These are phyloP conservation scores for Oxyria digyna DNA, from an alignment of 148 eudicot genomes.

Conservation along the genomic window DNA sequence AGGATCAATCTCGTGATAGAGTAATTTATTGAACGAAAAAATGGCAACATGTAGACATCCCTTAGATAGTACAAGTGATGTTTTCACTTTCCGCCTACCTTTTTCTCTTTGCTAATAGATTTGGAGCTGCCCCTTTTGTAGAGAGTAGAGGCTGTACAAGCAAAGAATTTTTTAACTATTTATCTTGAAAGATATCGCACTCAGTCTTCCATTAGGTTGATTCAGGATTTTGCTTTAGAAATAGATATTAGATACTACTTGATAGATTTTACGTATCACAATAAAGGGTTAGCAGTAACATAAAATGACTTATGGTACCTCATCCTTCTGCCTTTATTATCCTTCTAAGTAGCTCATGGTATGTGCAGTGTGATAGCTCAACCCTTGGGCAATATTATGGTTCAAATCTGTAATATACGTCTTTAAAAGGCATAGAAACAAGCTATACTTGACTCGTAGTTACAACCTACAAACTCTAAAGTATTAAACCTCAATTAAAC, in stretches of 20 bases:
- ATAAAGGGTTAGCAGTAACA: background rate
- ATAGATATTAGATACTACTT: too few relatives aligned
- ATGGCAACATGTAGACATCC: background rate
- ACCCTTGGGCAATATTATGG: background rate
- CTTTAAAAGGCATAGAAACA: background rate
- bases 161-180: background rate
- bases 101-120: background rate
- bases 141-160: background rate
- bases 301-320: background rate
- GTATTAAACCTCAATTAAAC: background rate
- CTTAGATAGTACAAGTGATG: background rate
- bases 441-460: background rate
- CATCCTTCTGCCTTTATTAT: background rate
- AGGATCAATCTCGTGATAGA: background rate
- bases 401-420: background rate
- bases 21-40: background rate
- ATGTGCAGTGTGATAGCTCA: background rate
- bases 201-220: background rate
- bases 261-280: background rate
- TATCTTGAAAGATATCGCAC: background rate
- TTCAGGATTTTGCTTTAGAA: background rate
- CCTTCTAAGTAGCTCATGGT: background rate
- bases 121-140: too few relatives aligned
- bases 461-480: background rate
- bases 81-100: background rate